Percentiles rank a stretch among this genome's conserved stretches.
phyloP scores from a whole-genome alignment of 345 rosid species.

The thale cress (Arabidopsis thaliana) region DNA sequence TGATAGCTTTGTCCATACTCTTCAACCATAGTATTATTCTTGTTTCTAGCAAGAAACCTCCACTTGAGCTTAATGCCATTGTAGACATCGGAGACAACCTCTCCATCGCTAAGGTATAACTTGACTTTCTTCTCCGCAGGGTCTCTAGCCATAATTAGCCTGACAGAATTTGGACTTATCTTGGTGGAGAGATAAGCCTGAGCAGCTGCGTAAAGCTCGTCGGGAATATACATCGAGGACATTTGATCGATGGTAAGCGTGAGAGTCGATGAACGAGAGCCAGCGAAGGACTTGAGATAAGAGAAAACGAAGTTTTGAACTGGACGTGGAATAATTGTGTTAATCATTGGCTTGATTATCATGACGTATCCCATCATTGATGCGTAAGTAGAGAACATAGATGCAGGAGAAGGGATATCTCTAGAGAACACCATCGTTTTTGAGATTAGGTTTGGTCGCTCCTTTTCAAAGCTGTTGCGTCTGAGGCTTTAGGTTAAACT shows the following conservation, averaged over 20 bases:
- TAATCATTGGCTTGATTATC: slow-evolving; percentile 49
- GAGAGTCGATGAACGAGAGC: slow-evolving; percentile 38
- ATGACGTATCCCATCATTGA: slow-evolving; percentile 52
- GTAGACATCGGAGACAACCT: slow-evolving; percentile 48
- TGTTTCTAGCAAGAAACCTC: slow-evolving; percentile 31
- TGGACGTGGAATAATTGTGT: slow-evolving; percentile 48
- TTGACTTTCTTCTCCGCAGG: slow-evolving; percentile 47
- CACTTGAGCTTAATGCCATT: slow-evolving; percentile 55
- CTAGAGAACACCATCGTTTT: slow-evolving; percentile 38
- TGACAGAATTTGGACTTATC: slow-evolving; percentile 42
- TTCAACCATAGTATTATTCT: not conserved
- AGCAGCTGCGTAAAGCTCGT: slow-evolving; percentile 42
- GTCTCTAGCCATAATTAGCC: slow-evolving; percentile 51
- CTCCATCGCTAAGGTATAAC: slow-evolving; percentile 49
- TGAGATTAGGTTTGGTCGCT: not conserved
- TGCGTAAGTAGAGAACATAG: slow-evolving; percentile 58
- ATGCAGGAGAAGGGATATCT: slow-evolving; percentile 51
- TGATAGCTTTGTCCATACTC: not conserved
- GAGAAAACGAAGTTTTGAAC: slow-evolving; percentile 43
- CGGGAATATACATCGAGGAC: no score
- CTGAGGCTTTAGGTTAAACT: not conserved
- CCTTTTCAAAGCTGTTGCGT: no score
- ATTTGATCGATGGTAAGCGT: slow-evolving; percentile 47
- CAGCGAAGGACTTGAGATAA: slow-evolving; percentile 40
- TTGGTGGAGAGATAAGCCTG: slow-evolving; percentile 54